phyloP scores from a whole-genome alignment of 176 grass and related monocot species.

The Musa acuminata region DNA sequence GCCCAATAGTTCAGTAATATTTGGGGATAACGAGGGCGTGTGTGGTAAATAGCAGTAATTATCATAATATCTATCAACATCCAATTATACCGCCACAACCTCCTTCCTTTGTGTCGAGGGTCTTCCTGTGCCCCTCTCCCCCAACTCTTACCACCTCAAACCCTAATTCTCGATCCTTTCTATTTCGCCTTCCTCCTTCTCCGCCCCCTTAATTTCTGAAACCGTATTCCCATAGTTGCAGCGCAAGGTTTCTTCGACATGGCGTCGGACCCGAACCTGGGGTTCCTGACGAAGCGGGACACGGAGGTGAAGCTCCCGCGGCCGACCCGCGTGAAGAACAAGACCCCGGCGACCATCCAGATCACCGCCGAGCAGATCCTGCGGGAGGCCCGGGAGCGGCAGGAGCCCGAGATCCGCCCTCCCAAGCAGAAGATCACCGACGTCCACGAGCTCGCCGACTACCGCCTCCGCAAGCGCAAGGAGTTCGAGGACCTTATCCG shows the following conservation, averaged over 20 bases:
- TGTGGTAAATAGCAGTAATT: too few relatives aligned
- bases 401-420: constrained; percentile 69
- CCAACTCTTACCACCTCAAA: too few relatives aligned
- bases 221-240: neutral
- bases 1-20: too few relatives aligned
- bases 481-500: constrained; percentile 66
- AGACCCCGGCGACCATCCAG: constrained; percentile 56
- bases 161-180: too few relatives aligned
- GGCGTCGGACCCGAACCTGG: neutral
- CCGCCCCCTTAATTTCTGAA: neutral
- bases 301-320: constrained; percentile 56
- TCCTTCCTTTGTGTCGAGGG: too few relatives aligned
- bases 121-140: too few relatives aligned
- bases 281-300: neutral
- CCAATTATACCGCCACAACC: too few relatives aligned
- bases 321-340: constrained; percentile 72
- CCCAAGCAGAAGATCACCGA: constrained; percentile 78
- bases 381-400: constrained; percentile 58
- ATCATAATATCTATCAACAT: too few relatives aligned
- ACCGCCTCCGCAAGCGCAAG: constrained; percentile 73
- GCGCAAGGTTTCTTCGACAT: too few relatives aligned
- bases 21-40: too few relatives aligned
- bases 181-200: neutral
- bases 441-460: constrained; percentile 53
- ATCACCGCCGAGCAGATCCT: constrained; percentile 87